These are phyloP conservation scores for Carex littledalei DNA, from an alignment of 176 grass and related monocot genomes.

Conservation along the genomic window DNA sequence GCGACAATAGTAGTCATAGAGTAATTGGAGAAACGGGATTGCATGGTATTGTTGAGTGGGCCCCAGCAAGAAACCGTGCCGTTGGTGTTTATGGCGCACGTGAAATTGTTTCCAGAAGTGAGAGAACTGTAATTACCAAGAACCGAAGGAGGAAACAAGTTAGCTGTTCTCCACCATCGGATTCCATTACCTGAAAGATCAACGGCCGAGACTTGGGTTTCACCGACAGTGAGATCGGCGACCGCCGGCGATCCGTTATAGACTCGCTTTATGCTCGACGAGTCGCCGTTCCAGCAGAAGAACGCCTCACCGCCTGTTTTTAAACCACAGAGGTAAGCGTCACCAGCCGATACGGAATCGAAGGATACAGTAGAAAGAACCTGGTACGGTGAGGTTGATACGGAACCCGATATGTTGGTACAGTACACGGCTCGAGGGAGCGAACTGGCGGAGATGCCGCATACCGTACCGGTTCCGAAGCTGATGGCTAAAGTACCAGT, in stretches of 20 bases:
- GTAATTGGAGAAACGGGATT: constrained; percentile 26
- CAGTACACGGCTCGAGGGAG: constrained; percentile 19
- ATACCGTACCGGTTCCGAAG: constrained; percentile 31
- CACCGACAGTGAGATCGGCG: constrained; percentile 44
- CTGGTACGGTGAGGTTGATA: neutral
- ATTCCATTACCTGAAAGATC: constrained; percentile 1
- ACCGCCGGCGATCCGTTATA: constrained; percentile 27
- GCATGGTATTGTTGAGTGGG: constrained; percentile 3
- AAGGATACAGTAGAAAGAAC: constrained; percentile 30
- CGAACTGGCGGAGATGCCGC: constrained; percentile 31
- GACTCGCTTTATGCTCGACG: constrained; percentile 23
- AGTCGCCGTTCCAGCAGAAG: constrained; percentile 61
- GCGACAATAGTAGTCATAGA: constrained; percentile 37
- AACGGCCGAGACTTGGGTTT: constrained; percentile 50
- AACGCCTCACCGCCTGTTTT: constrained; percentile 27
- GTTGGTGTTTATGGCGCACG: constrained; percentile 46
- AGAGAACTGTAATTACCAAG: constrained; percentile 31
- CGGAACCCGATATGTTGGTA: neutral
- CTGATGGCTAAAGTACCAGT: constrained; percentile 61
- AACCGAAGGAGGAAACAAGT: neutral
- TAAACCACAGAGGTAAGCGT: constrained; percentile 39
- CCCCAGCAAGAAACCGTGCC: constrained; percentile 63
- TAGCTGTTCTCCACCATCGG: constrained; percentile 46
- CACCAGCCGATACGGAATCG: constrained; percentile 47
- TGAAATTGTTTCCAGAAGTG: constrained; percentile 59